Base-by-base conservation (phyloP, 1,139 yeast species). In the Hansenula lynferdii region DNA sequence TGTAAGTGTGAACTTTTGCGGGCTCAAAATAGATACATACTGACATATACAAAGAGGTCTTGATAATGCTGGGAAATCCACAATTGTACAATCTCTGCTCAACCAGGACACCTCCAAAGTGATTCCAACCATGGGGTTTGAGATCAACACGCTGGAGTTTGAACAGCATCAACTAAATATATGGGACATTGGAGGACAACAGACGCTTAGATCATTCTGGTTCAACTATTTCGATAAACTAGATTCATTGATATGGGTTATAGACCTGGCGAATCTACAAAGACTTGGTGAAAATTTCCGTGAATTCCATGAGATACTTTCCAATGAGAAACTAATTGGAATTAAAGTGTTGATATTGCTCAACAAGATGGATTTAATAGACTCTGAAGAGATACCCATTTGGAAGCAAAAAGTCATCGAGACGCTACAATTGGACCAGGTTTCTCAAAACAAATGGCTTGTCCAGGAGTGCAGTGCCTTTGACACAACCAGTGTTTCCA, bases 101-200 rank as follows among this genome's bases (percentile, higher is more conserved):
- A 64, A 69, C 24, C 57, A 67, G 42, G 76, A 75, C 43, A 61
- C 65, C 10, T 62, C 67, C 12, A 65, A 64, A 14, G 76, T 80
- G 16, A 62, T 74, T 17, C 90, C 90, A 2, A 82, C 90, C 0
- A 81, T 82, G 36, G 90, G 90, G 40, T 89, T 73, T 63, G 81
- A 67, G 58, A 84, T 70, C 54, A 67, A 65, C 42, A 70, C 77
- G 6, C 49, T 72, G 8, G 41, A 47, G 3, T 55, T 62, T 45
- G 44, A 56, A 3, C 71, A 72, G 29, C 68, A 74, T 40, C 71
- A 74, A 44, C 65, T 92, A 40, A 86, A 89, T 57, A 74, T 92
- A 49, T 92, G 97, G 97, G 98, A 92, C 60, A 78, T 92, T 34
- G 97, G 97, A 3, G 98, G 98, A 5, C 97, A 92, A 60, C 78